phyloP scores from a whole-genome alignment of 495 filamentous ascomycete species.

The Massariosphaeria phaeospora region DNA sequence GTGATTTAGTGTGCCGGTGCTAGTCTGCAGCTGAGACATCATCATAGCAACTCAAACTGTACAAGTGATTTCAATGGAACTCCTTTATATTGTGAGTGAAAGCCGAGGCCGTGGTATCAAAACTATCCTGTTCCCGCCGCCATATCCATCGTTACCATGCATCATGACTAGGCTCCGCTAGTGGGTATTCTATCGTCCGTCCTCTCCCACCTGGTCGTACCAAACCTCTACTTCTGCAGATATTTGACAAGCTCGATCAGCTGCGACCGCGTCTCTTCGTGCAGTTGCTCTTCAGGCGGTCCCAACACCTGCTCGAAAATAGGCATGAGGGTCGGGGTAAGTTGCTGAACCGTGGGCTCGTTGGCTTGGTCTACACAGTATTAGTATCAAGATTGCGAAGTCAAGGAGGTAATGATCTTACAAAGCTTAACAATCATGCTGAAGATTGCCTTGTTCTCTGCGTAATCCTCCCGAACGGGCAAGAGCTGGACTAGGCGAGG shows the following conservation, averaged over 20 bases:
- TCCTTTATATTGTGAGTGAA: no score
- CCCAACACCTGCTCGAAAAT: conserved; percentile 76
- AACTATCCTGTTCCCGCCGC: not conserved
- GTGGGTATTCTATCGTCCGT: conserved; percentile 9
- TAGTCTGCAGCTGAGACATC: no score
- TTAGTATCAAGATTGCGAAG: conserved; percentile 19
- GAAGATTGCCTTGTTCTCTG: conserved; percentile 92
- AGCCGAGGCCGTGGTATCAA: conserved; percentile 16
- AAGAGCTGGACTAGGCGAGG: conserved; percentile 73
- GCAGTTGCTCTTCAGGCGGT: conserved; percentile 77
- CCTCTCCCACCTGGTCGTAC: not conserved
- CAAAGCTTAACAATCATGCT: conserved; percentile 81
- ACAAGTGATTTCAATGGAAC: no score
- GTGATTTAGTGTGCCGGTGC: no score
- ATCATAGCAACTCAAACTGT: no score
- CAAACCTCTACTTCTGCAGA: conserved; percentile 45
- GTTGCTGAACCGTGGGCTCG: conserved; percentile 64
- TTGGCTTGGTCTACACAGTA: conserved; percentile 58
- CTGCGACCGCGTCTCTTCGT: conserved; percentile 68
- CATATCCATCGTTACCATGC: not conserved
- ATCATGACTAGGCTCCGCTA: not conserved
- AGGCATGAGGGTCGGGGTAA: conserved; percentile 73
- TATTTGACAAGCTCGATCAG: conserved; percentile 67
- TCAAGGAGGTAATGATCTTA: conserved; percentile 44
- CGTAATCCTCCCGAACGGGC: conserved; percentile 88